Percentiles rank a stretch among this genome's conserved stretches.
These are phyloP conservation scores for Besnoitia besnoiti DNA, from an alignment of 169 alveolate genomes.

Conservation along the genomic window DNA sequence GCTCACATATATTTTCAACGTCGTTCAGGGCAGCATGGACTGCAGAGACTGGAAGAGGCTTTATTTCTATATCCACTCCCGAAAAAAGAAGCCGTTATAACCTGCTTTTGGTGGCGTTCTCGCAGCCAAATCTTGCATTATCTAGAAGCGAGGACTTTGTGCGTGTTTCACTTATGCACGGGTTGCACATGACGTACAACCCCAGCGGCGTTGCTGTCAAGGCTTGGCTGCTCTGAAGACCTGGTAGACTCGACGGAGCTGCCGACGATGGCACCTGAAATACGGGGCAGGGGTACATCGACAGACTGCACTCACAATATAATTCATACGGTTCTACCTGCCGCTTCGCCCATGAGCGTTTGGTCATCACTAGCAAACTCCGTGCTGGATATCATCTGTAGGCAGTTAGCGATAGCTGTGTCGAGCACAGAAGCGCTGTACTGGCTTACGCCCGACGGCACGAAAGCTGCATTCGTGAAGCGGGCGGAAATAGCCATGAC, in stretches of 20 bases:
- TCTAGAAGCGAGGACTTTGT: no score
- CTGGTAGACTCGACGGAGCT: not conserved
- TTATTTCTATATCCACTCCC: no score
- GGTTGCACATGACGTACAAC: not conserved
- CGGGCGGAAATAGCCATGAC: not conserved
- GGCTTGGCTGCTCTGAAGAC: not conserved
- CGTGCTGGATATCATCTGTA: not conserved
- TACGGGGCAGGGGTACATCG: no score
- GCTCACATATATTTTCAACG: not conserved
- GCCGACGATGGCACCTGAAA: not conserved
- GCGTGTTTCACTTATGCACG: no score
- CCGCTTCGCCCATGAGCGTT: not conserved
- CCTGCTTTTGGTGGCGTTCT: not conserved
- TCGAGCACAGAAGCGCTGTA: not conserved
- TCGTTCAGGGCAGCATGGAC: not conserved
- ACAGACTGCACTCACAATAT: no score
- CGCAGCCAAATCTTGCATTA: constrained; percentile 7
- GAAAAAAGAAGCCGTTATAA: no score
- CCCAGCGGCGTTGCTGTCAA: constrained; percentile 5
- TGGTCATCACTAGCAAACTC: constrained; percentile 1
- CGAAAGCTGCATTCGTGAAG: constrained; percentile 2
- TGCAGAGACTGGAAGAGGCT: not conserved
- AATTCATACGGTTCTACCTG: not conserved
- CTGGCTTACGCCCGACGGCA: constrained; percentile 23
- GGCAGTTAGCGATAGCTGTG: not conserved